phyloP scores from a whole-genome alignment of 73 alveolate species.

The Paramecium biaurelia region DNA sequence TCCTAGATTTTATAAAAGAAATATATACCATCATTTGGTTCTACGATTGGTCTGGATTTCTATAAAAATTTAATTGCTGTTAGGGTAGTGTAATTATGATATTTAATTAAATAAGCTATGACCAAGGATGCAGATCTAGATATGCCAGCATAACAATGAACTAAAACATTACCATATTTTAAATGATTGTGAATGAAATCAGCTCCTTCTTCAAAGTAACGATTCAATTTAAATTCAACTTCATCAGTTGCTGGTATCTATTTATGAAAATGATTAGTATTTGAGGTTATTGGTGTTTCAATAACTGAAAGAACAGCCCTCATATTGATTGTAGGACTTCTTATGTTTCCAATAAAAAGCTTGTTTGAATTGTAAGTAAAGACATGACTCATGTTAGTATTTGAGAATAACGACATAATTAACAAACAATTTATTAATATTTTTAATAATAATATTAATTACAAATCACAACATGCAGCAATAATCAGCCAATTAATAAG shows the following conservation, averaged over 20 bases:
- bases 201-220: slow-evolving; percentile 42
- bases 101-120: slow-evolving; percentile 85
- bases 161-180: slow-evolving; percentile 76
- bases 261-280: not conserved
- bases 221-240: not conserved
- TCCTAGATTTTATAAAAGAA: slow-evolving; percentile 53
- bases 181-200: slow-evolving; percentile 33
- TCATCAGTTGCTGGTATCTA: slow-evolving; percentile 21
- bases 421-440: slow-evolving; percentile 31
- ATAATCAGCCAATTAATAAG: not conserved
- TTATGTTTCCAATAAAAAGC: slow-evolving; percentile 15
- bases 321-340: not conserved
- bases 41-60: slow-evolving; percentile 77
- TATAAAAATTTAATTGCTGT: slow-evolving; percentile 76
- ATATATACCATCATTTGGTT: slow-evolving; percentile 75
- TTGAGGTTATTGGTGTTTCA: not conserved
- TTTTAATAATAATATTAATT: not conserved
- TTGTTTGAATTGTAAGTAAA: not conserved
- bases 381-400: slow-evolving; percentile 26
- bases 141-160: slow-evolving; percentile 91
- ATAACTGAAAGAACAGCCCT: slow-evolving; percentile 3
- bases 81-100: slow-evolving; percentile 70
- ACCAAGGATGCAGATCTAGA: slow-evolving; percentile 92
- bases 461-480: not conserved
- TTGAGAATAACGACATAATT: slow-evolving; percentile 50